Base-by-base conservation (phyloP, 2,329 filamentous ascomycete genomes). In the Diaporthe humulicola region DNA sequence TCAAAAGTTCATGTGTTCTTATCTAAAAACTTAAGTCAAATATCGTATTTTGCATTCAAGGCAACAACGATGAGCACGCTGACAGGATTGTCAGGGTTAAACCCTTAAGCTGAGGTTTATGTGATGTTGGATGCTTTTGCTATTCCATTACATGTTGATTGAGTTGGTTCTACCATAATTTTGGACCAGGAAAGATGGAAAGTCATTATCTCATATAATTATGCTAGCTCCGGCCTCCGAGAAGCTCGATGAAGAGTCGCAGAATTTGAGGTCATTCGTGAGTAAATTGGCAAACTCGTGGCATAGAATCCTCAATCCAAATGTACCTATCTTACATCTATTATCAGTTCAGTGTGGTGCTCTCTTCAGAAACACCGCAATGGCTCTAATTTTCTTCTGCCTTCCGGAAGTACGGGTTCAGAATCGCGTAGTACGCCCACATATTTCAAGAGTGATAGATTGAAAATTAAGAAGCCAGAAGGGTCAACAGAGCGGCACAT, bases 401-500 rank as follows among this genome's bases (percentile, higher is more conserved):
- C 33, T 36, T 36, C 33, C 33, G 42, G 17, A 17, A 48, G 42
- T 7, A 48, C 45, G 33, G 9, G 5, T 5, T 36, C 33, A 36
- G 33, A 9, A 36, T 36, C 4, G 9, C 9, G 4, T 4, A 9
- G 33, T 36, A 36, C 33, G 9, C 9, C 33, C 33, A 36, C 4
- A 9, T 9, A 36, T 36, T 36, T 36, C 33, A 36, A 36, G 33
- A 36, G 9, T 36, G 9, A 36, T 36, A 5, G 5, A 9, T 36
- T 36, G 33, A 36, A 5, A 36, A 5, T 36, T 4, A n/a, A n/a
- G n/a, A n/a, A n/a, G n/a, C n/a, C n/a, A 36, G 33, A 36, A 9
- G 33, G 33, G 33, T 36, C 5, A 36, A 9, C 4, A 36, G 33
- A 36, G 33, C 33, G 33, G 33, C 33, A 36, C 33, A 36, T 85